Evolutionary conservation across 352 stramenopile species (phyloP).

Genomic region (Globisporangium apiculatum): DNA sequence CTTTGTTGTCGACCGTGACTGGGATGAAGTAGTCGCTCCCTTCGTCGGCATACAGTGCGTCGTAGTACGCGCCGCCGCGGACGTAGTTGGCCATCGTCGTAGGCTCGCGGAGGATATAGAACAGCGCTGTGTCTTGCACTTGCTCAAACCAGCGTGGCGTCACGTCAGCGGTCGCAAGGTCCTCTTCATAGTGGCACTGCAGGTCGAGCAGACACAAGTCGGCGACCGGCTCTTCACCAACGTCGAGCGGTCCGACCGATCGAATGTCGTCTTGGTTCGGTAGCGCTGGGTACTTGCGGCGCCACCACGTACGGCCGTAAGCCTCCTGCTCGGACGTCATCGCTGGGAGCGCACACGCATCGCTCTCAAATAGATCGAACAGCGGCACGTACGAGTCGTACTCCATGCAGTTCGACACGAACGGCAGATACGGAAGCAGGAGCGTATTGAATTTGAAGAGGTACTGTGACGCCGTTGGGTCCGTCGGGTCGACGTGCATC

Average conservation of each 20-base stretch:
- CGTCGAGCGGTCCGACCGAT: conserved; percentile 83
- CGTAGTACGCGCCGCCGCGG: conserved; percentile 62
- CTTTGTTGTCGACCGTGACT: conserved; percentile 87
- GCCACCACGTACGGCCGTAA: conserved; percentile 68
- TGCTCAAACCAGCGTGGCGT: conserved; percentile 96
- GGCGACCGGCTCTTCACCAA: conserved; percentile 83
- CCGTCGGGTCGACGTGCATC: conserved; percentile 56
- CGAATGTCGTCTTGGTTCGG: conserved; percentile 94
- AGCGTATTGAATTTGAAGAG: conserved; percentile 75
- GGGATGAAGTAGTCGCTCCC: conserved; percentile 93
- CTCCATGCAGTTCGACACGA: conserved; percentile 93
- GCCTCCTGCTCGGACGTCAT: conserved; percentile 58
- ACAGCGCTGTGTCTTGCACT: conserved; percentile 77
- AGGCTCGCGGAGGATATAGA: conserved; percentile 89
- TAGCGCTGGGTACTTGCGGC: conserved; percentile 70
- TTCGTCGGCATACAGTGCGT: conserved; percentile 36
- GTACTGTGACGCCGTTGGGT: conserved; percentile 36
- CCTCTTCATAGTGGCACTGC: conserved; percentile 92
- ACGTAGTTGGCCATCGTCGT: conserved; percentile 88
- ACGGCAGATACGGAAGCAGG: conserved; percentile 94
- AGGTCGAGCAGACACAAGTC: conserved; percentile 89
- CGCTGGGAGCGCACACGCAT: conserved; percentile 86
- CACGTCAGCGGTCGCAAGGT: conserved; percentile 82
- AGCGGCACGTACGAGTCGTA: conserved; percentile 95
- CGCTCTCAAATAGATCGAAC: conserved; percentile 89